Percentiles rank a stretch among this genome's conserved stretches.
phyloP scores from a whole-genome alignment of 129 eudicot genomes.

The Tagetes patula region DNA sequence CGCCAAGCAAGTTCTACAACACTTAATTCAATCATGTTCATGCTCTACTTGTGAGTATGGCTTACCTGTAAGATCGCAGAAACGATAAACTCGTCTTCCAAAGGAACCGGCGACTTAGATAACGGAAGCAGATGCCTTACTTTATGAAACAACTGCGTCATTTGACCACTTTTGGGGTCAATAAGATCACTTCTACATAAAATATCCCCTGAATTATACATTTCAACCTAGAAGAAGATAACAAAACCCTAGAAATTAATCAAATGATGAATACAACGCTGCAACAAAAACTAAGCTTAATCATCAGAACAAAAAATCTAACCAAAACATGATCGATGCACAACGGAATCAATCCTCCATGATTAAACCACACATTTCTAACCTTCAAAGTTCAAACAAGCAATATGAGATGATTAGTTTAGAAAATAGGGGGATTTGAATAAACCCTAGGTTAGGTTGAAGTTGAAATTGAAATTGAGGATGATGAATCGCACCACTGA shows the following conservation, averaged over 20 bases:
- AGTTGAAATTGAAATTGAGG: slow-evolving; percentile 10
- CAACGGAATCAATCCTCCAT: slow-evolving; percentile 68
- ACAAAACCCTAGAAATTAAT: neutral
- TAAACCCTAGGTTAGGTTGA: slow-evolving; percentile 1
- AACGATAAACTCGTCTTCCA: slow-evolving; percentile 51
- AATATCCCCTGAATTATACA: slow-evolving; percentile 70
- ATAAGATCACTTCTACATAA: slow-evolving; percentile 35
- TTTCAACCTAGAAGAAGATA: slow-evolving; percentile 52
- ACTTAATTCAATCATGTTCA: neutral
- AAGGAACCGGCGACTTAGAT: slow-evolving; percentile 31
- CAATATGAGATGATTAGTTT: neutral
- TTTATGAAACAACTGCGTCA: slow-evolving; percentile 50
- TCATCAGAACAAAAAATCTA: slow-evolving; percentile 24
- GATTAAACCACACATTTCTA: slow-evolving; percentile 63
- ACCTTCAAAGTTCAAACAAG: slow-evolving; percentile 23
- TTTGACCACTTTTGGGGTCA: slow-evolving; percentile 50
- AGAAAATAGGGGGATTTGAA: neutral
- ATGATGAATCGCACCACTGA: slow-evolving; percentile 21
- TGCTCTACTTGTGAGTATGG: neutral
- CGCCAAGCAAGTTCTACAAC: no score
- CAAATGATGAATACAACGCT: neutral
- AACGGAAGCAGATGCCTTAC: slow-evolving; percentile 38
- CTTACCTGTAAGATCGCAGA: slow-evolving; percentile 51
- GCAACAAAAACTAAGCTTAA: neutral
- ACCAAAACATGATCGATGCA: slow-evolving; percentile 77